Evolutionary conservation across 495 filamentous ascomycete species (phyloP).

Genomic region (Penicillium robsamsonii): DNA sequence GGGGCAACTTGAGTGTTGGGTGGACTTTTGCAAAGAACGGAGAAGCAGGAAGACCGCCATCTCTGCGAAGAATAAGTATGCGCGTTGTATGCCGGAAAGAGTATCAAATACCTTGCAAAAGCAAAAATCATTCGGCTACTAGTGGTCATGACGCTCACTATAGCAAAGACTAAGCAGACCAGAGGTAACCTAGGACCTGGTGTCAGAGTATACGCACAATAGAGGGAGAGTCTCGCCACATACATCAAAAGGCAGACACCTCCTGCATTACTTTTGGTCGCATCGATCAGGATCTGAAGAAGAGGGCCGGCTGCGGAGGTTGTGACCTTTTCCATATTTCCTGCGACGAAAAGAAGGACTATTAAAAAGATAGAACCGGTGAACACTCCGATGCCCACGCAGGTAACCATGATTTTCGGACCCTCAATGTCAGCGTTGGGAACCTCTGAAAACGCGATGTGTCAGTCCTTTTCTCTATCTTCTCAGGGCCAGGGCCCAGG

Average conservation of each 20-base stretch:
- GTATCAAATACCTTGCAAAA: conserved; percentile 48
- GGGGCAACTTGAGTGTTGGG: conserved; percentile 56
- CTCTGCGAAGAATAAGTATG: conserved; percentile 35
- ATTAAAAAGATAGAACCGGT: conserved; percentile 67
- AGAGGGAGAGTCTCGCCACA: background rate
- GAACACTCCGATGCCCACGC: conserved; percentile 62
- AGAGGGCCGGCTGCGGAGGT: conserved; percentile 59
- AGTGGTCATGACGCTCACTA: conserved; percentile 68
- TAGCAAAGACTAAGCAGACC: conserved; percentile 66
- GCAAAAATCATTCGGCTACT: conserved; percentile 72
- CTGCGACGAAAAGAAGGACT: conserved; percentile 60
- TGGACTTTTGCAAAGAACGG: conserved; percentile 61
- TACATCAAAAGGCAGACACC: conserved; percentile 66
- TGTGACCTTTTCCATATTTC: conserved; percentile 55
- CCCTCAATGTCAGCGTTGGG: conserved; percentile 60
- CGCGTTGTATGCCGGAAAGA: background rate
- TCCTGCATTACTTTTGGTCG: conserved; percentile 59
- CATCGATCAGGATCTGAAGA: conserved; percentile 65
- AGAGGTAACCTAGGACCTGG: conserved; percentile 52
- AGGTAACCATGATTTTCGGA: conserved; percentile 68
- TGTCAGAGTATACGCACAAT: background rate
- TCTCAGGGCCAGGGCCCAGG: background rate
- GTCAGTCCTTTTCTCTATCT: conserved; percentile 8
- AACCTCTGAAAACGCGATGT: conserved; percentile 48
- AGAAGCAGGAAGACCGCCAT: conserved; percentile 66